Percentiles rank a stretch among this genome's conserved stretches.
Conservation (phyloP, 2,329 filamentous ascomycete genomes). For the Cladosporium sp. region DNA sequence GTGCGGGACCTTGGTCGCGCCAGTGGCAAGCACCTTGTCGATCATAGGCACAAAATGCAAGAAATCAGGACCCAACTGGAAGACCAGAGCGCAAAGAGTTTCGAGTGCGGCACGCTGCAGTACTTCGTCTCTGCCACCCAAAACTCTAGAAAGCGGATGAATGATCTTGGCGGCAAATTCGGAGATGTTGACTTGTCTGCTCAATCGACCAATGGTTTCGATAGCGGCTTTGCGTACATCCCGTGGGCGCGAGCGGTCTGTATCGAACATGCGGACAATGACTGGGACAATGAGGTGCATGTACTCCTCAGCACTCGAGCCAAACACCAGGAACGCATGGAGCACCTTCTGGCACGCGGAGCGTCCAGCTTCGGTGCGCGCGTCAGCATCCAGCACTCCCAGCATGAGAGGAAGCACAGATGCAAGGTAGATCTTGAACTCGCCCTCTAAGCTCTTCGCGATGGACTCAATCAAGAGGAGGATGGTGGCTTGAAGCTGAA, state of each 20-base stretch:
- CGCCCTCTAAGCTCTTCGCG: conserved; percentile 84
- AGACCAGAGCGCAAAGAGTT: conserved; percentile 89
- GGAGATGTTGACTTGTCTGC: conserved; percentile 91
- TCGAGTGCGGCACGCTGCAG: conserved; percentile 81
- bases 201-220: conserved; percentile 89
- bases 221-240: conserved; percentile 83
- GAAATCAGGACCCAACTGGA: conserved; percentile 93
- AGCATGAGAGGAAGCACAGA: conserved; percentile 88
- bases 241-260: conserved; percentile 41
- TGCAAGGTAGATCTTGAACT: conserved; percentile 95
- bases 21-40: conserved; percentile 64
- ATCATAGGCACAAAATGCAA: conserved; percentile 89
- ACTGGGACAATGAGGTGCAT: conserved; percentile 98
- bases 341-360: conserved; percentile 57
- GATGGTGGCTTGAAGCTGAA: conserved; percentile 82
- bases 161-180: conserved; percentile 96
- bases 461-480: conserved; percentile 89
- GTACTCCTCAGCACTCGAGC: conserved; percentile 92
- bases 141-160: conserved; percentile 79
- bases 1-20: conserved; percentile 74
- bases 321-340: conserved; percentile 93
- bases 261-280: conserved; percentile 91
- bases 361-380: conserved; percentile 58
- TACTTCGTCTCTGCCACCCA: conserved; percentile 64
- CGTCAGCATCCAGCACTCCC: conserved; percentile 82